A percentile compares a stretch with the other conserved stretches of the same genome.
These are phyloP conservation scores for Allium cepa DNA, from an alignment of 106 monocot species.

Conservation along the genomic window DNA sequence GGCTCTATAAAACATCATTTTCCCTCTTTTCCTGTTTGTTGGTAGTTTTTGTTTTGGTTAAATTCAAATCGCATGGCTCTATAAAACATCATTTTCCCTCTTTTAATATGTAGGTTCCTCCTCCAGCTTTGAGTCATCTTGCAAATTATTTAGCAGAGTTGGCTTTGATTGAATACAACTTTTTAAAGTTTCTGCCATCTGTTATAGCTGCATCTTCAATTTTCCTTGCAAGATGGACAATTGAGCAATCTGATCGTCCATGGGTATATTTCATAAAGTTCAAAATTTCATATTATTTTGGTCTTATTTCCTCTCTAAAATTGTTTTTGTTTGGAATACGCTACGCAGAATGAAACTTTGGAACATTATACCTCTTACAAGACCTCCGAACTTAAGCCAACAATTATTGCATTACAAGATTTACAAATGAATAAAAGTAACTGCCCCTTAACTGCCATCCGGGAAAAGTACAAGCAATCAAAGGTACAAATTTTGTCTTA, in stretches of 20 bases:
- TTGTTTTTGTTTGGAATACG: too few species aligned
- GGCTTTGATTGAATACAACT: constrained; percentile 64
- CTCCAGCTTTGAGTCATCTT: constrained; percentile 40
- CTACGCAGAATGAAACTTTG: constrained; percentile 55
- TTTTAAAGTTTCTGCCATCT: constrained; percentile 79
- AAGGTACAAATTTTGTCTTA: constrained; percentile 26
- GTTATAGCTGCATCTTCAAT: constrained; percentile 73
- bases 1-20: too few species aligned
- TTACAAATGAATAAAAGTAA: constrained; percentile 49
- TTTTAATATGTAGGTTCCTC: constrained; percentile 27
- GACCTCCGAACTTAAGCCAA: constrained; percentile 42
- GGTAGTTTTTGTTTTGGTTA: too few species aligned
- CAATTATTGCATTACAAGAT: constrained; percentile 46
- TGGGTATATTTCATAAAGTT: constrained; percentile 34
- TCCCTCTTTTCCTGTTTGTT: background rate
- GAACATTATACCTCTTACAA: constrained; percentile 76
- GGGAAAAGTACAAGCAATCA: constrained; percentile 71
- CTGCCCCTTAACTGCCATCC: constrained; percentile 56
- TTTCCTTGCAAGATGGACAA: constrained; percentile 88
- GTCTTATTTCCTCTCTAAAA: too few species aligned
- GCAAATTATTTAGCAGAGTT: constrained; percentile 83
- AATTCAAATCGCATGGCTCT: too few species aligned
- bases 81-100: background rate
- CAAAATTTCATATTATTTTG: too few species aligned
- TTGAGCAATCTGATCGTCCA: constrained; percentile 68